phyloP scores from a whole-genome alignment of 352 stramenopile genomes.

The Globisporangium sylvaticum region DNA sequence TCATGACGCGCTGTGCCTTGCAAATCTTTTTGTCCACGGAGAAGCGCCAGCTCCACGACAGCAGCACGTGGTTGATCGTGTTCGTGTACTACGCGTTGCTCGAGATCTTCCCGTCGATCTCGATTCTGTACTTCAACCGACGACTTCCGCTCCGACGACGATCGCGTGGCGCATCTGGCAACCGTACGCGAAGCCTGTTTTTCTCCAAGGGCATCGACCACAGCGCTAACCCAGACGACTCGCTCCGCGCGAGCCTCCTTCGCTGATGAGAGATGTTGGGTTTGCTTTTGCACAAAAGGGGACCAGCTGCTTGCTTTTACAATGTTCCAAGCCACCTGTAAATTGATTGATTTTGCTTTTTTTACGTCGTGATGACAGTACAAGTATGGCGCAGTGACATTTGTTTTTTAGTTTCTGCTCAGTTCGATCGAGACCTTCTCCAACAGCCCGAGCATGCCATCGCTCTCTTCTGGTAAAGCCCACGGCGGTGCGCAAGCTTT shows the following conservation, averaged over 20 bases:
- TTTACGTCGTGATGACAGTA: neutral
- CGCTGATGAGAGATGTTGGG: slow-evolving; percentile 9
- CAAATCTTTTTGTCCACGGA: slow-evolving; percentile 73
- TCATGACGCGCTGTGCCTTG: slow-evolving; percentile 63
- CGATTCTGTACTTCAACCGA: slow-evolving; percentile 83
- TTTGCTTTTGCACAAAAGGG: neutral
- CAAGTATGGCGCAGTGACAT: neutral
- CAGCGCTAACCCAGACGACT: slow-evolving; percentile 10
- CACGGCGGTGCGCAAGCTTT: slow-evolving; percentile 94
- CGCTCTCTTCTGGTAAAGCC: slow-evolving; percentile 92
- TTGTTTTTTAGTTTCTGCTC: slow-evolving; percentile 1
- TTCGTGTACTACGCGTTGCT: slow-evolving; percentile 78
- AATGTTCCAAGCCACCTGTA: neutral
- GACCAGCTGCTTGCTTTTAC: neutral
- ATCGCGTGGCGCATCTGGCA: slow-evolving; percentile 11
- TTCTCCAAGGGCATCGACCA: slow-evolving; percentile 35
- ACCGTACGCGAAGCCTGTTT: slow-evolving; percentile 29
- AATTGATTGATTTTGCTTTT: neutral
- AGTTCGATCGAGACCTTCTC: slow-evolving; percentile 58
- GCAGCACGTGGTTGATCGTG: slow-evolving; percentile 74
- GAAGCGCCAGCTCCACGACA: slow-evolving; percentile 68
- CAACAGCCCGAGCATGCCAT: slow-evolving; percentile 89
- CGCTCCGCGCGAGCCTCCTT: slow-evolving; percentile 52
- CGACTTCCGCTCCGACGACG: slow-evolving; percentile 51
- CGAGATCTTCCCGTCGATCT: slow-evolving; percentile 73